phyloP scores from a whole-genome alignment of 1,284 basidiomycete species.

The Pseudozyma thailandica region DNA sequence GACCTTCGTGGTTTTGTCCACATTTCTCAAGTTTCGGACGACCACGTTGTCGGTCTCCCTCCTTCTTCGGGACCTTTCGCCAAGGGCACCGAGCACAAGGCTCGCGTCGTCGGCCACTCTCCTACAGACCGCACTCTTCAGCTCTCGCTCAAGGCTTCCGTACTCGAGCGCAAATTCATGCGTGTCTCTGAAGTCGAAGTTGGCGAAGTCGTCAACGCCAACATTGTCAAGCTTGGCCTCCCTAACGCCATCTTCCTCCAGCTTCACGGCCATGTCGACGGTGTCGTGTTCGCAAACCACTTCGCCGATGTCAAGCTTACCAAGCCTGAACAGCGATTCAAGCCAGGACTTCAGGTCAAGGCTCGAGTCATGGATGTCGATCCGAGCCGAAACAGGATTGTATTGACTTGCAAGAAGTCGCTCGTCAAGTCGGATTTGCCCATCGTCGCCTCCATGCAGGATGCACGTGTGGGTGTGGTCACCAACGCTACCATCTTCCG shows the following conservation, averaged over 20 bases:
- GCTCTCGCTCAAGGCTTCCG: slow-evolving; percentile 82
- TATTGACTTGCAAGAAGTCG: slow-evolving; percentile 90
- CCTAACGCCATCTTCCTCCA: slow-evolving; percentile 63
- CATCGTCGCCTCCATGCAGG: slow-evolving; percentile 74
- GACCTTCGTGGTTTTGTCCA: slow-evolving; percentile 61
- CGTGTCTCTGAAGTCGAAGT: slow-evolving; percentile 79
- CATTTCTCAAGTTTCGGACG: slow-evolving; percentile 92
- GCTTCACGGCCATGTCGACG: slow-evolving; percentile 73
- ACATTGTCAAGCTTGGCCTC: slow-evolving; percentile 55
- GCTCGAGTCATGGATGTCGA: slow-evolving; percentile 90
- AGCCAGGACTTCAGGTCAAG: slow-evolving; percentile 83
- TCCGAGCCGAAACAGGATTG: slow-evolving; percentile 81
- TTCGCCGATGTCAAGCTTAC: slow-evolving; percentile 88
- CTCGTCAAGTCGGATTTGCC: slow-evolving; percentile 80
- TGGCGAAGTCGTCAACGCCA: slow-evolving; percentile 55
- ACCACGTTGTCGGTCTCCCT: slow-evolving; percentile 80
- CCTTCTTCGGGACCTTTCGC: slow-evolving; percentile 70
- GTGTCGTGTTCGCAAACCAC: slow-evolving; percentile 92
- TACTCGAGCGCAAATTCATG: slow-evolving; percentile 87
- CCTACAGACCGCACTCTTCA: slow-evolving; percentile 88
- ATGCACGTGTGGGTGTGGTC: slow-evolving; percentile 77
- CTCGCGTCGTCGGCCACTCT: slow-evolving; percentile 89
- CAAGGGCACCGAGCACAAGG: slow-evolving; percentile 74
- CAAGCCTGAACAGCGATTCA: slow-evolving; percentile 79
- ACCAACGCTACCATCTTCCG: slow-evolving; percentile 81